A percentile compares a stretch with the other conserved stretches of the same genome.
Conservation (phyloP, 2,329 filamentous ascomycete species). For the Aureobasidium sp. region DNA sequence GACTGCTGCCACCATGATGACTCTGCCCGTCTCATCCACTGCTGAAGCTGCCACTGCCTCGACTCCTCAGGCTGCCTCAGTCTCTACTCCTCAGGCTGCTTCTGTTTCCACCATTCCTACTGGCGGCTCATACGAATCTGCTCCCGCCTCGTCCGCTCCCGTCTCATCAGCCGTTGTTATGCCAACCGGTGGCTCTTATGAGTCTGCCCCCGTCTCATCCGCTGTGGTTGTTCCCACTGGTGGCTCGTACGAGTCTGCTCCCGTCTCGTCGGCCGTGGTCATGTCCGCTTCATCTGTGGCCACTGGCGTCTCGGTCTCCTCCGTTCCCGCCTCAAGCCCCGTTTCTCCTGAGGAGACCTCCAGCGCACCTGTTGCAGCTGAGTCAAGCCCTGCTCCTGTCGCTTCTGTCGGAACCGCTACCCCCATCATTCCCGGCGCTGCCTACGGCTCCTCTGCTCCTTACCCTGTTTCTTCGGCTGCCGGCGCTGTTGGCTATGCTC, state of each 20-base stretch:
- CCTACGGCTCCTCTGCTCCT: not conserved
- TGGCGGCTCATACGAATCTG: not conserved
- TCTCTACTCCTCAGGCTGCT: not conserved
- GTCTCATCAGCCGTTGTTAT: no score
- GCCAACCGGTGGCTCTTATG: no score
- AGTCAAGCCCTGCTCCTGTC: not conserved
- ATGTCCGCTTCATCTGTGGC: not conserved
- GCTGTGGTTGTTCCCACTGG: not conserved
- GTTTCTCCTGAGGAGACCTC: not conserved
- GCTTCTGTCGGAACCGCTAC: not conserved
- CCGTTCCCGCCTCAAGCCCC: not conserved
- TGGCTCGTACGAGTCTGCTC: slow-evolving; percentile 2
- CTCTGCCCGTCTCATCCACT: not conserved
- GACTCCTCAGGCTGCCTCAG: not conserved
- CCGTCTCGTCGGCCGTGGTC: slow-evolving; percentile 1
- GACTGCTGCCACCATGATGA: not conserved
- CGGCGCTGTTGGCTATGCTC: slow-evolving; percentile 1
- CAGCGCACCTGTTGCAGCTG: not conserved
- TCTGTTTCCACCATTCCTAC: not conserved
- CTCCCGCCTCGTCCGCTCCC: not conserved
- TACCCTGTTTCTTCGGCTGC: not conserved
- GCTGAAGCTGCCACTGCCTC: not conserved
- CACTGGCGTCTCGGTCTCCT: not conserved
- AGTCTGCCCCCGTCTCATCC: not conserved
- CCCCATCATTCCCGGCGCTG: not conserved